Evolutionary conservation across 129 eudicot genomes (phyloP).

Genomic region (Oenanthe sinensis): DNA sequence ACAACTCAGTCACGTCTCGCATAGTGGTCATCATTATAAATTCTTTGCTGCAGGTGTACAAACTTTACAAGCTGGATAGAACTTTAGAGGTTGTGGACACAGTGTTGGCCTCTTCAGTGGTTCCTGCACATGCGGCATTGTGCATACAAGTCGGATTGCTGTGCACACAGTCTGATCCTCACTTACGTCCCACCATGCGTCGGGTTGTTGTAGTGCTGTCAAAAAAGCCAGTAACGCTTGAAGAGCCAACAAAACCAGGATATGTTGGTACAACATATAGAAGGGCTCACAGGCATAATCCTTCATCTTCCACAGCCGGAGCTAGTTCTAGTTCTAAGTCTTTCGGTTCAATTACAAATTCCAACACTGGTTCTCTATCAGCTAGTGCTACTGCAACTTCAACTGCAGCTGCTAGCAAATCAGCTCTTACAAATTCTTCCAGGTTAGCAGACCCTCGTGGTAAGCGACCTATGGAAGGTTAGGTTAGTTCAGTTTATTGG

Average conservation of each 20-base stretch:
- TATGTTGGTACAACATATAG: constrained; percentile 53
- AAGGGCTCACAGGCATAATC: constrained; percentile 30
- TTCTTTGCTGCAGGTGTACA: constrained; percentile 51
- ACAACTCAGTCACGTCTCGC: neutral
- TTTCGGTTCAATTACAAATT: constrained; percentile 17
- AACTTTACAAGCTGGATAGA: constrained; percentile 60
- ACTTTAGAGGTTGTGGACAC: constrained; percentile 69
- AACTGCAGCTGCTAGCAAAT: constrained; percentile 21
- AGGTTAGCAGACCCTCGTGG: constrained; percentile 40
- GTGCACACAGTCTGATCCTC: constrained; percentile 81
- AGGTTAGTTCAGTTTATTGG: constrained; percentile 11
- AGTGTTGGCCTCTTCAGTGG: constrained; percentile 44
- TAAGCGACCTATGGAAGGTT: constrained; percentile 50
- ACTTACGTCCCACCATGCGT: constrained; percentile 62
- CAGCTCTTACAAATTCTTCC: constrained; percentile 24
- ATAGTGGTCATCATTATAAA: neutral
- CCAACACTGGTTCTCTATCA: constrained; percentile 25
- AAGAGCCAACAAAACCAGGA: constrained; percentile 79
- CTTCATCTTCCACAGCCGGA: constrained; percentile 41
- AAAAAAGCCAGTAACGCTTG: constrained; percentile 54
- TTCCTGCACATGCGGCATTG: constrained; percentile 50
- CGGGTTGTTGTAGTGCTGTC: constrained; percentile 68
- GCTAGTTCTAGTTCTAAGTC: constrained; percentile 26
- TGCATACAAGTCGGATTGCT: constrained; percentile 61
- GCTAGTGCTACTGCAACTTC: neutral